Evolutionary conservation across 225 moss, liverwort and hornwort genomes (phyloP).

Genomic region (Sphagnum tenellum): DNA sequence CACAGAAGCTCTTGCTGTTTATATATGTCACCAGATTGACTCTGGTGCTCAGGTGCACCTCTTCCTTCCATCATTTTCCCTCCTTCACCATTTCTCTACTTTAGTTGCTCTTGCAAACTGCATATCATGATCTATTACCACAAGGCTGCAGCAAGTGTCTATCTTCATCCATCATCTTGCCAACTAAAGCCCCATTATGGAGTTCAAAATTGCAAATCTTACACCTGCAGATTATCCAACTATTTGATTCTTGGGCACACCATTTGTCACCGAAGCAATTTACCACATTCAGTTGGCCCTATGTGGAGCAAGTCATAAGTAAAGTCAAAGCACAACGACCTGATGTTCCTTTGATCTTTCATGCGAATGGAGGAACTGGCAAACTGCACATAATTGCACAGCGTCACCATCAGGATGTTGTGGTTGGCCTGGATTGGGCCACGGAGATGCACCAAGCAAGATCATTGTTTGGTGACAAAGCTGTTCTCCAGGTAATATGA

Average conservation of each 20-base stretch:
- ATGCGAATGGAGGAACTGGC: slow-evolving; percentile 93
- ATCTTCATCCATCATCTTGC: no score
- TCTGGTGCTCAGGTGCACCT: slow-evolving; percentile 55
- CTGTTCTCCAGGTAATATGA: slow-evolving; percentile 39
- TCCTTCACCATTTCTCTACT: background rate
- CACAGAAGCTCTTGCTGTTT: slow-evolving; percentile 62
- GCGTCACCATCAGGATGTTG: slow-evolving; percentile 53
- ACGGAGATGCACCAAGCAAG: slow-evolving; percentile 69
- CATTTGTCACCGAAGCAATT: slow-evolving; percentile 87
- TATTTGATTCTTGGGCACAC: slow-evolving; percentile 97
- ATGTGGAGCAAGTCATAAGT: slow-evolving; percentile 44
- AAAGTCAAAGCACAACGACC: slow-evolving; percentile 59
- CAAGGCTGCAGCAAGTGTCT: no score
- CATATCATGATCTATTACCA: no score
- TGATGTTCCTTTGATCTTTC: slow-evolving; percentile 68
- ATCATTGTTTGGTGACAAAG: slow-evolving; percentile 32
- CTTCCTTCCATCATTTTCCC: background rate
- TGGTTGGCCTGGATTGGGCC: slow-evolving; percentile 83
- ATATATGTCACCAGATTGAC: slow-evolving; percentile 77
- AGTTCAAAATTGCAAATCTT: no score
- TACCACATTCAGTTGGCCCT: slow-evolving; percentile 71
- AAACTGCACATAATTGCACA: slow-evolving; percentile 71
- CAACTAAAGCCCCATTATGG: no score
- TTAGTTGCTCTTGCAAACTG: no score
- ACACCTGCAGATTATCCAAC: slow-evolving; percentile 49